Evolutionary conservation across 108 stramenopile species (phyloP).

Genomic region (Aurantiochytrium sp.): DNA sequence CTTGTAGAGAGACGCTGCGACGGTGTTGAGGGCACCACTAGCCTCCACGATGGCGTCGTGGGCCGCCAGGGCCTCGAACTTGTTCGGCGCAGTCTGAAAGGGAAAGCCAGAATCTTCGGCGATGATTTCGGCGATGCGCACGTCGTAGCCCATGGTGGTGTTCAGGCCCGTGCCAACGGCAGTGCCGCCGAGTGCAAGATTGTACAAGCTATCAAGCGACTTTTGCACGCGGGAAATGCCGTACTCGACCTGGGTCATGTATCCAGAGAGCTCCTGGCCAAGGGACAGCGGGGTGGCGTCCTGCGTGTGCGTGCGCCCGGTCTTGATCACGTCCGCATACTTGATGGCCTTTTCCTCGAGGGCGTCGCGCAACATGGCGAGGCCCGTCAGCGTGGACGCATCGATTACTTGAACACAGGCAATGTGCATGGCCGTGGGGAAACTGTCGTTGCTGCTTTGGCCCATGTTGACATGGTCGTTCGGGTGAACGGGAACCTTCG

Average conservation of each 20-base stretch:
- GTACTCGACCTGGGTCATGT: conserved; percentile 81
- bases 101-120: conserved; percentile 77
- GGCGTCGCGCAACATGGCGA: conserved; percentile 54
- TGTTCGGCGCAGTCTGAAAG: conserved; percentile 87
- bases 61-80: conserved; percentile 91
- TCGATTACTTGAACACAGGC: conserved; percentile 63
- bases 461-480: conserved; percentile 98
- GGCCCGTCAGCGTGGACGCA: conserved; percentile 66
- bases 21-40: conserved; percentile 78
- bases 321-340: conserved; percentile 81
- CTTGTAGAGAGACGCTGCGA: conserved; percentile 81
- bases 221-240: conserved; percentile 66
- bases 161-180: conserved; percentile 95
- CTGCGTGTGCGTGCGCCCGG: conserved; percentile 94
- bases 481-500: conserved; percentile 83
- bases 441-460: conserved; percentile 85
- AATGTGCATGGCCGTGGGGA: conserved; percentile 97
- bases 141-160: conserved; percentile 79
- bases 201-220: conserved; percentile 61
- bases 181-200: conserved; percentile 93
- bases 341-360: conserved; percentile 62
- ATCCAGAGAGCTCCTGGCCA: conserved; percentile 93
- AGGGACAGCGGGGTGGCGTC: conserved; percentile 97
- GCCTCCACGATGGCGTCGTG: conserved; percentile 89
- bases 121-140: conserved; percentile 73